phyloP scores from a whole-genome alignment of 1,284 basidiomycete genomes.

The Marasmius tenuissimus region DNA sequence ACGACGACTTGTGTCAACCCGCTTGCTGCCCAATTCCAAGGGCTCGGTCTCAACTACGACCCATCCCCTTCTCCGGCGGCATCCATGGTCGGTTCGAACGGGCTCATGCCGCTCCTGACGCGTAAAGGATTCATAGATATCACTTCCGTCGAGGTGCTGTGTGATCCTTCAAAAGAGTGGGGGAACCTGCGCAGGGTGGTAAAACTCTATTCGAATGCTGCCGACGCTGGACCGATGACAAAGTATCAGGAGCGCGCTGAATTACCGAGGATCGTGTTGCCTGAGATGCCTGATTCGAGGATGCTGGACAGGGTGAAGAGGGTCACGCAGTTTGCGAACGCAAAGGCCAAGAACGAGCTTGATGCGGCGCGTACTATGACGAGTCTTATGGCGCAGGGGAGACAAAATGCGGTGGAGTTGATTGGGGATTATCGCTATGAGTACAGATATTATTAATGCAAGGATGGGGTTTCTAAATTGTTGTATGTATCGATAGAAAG shows the following conservation, averaged over 20 bases:
- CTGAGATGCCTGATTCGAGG: constrained; percentile 11
- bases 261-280: constrained; percentile 14
- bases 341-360: not conserved
- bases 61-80: not conserved
- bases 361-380: not conserved
- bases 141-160: constrained; percentile 12
- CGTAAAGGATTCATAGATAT: constrained; percentile 12
- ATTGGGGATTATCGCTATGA: not conserved
- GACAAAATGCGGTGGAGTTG: not conserved
- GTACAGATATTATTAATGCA: not conserved
- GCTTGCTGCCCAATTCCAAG: not conserved
- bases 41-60: not conserved
- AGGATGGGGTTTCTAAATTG: not conserved
- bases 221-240: not conserved
- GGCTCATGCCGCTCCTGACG: constrained; percentile 14
- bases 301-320: constrained; percentile 11
- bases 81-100: not conserved
- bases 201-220: constrained; percentile 4
- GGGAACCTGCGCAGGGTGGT: constrained; percentile 4
- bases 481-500: too few species aligned
- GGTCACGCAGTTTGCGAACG: constrained; percentile 3
- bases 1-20: not conserved
- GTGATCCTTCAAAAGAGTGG: constrained; percentile 11
- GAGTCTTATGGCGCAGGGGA: not conserved
- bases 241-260: constrained; percentile 3